Evolutionary conservation across 2,329 filamentous ascomycete genomes (phyloP).

Genomic region (Xylariaceae sp.): DNA sequence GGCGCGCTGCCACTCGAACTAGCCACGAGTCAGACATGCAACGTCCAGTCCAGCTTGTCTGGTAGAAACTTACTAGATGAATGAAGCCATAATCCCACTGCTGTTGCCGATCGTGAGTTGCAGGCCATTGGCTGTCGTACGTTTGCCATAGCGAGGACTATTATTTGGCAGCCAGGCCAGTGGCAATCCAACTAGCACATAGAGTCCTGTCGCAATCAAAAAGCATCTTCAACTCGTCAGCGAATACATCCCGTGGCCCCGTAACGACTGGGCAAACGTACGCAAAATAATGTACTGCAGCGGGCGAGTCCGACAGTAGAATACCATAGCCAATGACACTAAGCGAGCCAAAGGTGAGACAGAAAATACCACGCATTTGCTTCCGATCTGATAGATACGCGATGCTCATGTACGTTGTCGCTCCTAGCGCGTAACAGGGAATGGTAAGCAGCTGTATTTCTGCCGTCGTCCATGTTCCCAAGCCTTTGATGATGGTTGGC

Average conservation of each 20-base stretch:
- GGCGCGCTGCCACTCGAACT: slow-evolving; percentile 47
- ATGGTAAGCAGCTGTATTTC: slow-evolving; percentile 74
- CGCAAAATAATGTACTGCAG: slow-evolving; percentile 67
- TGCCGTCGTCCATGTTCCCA: slow-evolving; percentile 59
- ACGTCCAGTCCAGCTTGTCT: not conserved
- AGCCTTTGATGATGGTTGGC: slow-evolving; percentile 70
- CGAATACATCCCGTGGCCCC: not conserved
- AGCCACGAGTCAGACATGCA: slow-evolving; percentile 8
- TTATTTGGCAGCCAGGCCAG: slow-evolving; percentile 64
- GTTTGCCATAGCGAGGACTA: slow-evolving; percentile 69
- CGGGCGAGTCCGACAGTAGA: slow-evolving; percentile 55
- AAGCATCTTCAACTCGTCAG: slow-evolving; percentile 50
- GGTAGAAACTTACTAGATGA: slow-evolving; percentile 46
- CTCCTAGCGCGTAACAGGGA: slow-evolving; percentile 71
- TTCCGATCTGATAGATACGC: slow-evolving; percentile 65
- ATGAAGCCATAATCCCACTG: slow-evolving; percentile 69
- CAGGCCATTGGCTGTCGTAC: slow-evolving; percentile 67
- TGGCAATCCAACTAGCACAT: slow-evolving; percentile 54
- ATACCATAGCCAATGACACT: slow-evolving; percentile 67
- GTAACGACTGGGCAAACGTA: slow-evolving; percentile 12
- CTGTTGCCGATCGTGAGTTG: slow-evolving; percentile 69
- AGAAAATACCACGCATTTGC: slow-evolving; percentile 63
- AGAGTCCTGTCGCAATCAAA: slow-evolving; percentile 70
- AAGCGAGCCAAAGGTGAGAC: slow-evolving; percentile 57
- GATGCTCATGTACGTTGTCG: slow-evolving; percentile 61